Conservation (phyloP, 1,284 basidiomycete genomes). For the Papiliotrema flavescens region DNA sequence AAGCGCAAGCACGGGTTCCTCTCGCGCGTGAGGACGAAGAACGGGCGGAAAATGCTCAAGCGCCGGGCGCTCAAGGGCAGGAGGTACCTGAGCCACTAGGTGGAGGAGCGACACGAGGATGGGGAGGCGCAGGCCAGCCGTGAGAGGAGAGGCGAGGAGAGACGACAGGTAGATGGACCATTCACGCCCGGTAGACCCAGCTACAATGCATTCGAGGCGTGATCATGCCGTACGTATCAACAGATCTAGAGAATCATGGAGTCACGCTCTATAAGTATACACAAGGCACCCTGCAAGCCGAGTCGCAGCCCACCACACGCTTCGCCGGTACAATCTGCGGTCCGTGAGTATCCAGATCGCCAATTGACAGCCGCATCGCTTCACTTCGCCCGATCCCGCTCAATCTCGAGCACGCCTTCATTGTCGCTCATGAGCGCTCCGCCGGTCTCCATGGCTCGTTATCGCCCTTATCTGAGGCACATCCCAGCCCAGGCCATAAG, state of each 20-base stretch:
- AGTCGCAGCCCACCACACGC: too few relatives aligned
- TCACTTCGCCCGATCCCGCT: not conserved
- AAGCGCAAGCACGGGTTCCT: conserved; percentile 88
- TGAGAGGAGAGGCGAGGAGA: too few relatives aligned
- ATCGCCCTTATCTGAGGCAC: conserved; percentile 1
- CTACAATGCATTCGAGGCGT: not conserved
- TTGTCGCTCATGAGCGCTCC: not conserved
- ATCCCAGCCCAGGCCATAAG: not conserved
- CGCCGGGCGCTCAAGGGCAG: conserved; percentile 60
- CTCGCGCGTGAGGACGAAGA: conserved; percentile 62
- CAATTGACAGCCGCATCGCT: not conserved
- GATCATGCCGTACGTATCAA: too few relatives aligned
- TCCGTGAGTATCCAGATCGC: not conserved
- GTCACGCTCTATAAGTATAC: too few relatives aligned
- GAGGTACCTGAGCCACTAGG: conserved; percentile 58
- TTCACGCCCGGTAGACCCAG: not conserved
- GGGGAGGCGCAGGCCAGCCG: not conserved
- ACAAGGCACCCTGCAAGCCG: too few relatives aligned
- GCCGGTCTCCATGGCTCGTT: not conserved
- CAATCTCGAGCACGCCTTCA: not conserved
- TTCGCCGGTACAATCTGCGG: too few relatives aligned
- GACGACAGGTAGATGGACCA: too few relatives aligned
- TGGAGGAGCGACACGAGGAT: not conserved
- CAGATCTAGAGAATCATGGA: too few relatives aligned
- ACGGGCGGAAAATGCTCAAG: conserved; percentile 55